Evolutionary conservation across 164 flowering plant species (phyloP).

Genomic region (Vitis rotundifolia): DNA sequence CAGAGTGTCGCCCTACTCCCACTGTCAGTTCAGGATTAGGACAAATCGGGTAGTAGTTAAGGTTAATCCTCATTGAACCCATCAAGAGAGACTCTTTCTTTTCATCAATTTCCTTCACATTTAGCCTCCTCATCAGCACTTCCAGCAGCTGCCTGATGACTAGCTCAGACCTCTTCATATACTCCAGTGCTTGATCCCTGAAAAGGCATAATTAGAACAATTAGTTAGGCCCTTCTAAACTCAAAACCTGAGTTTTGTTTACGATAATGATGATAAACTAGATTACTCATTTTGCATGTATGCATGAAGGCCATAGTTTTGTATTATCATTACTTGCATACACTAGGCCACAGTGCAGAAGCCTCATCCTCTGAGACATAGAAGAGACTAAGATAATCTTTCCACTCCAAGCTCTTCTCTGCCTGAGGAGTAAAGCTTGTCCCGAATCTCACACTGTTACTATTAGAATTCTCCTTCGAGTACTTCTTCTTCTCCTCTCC

Average conservation of each 20-base stretch:
- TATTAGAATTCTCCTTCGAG: conserved; percentile 20
- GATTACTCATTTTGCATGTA: too few species aligned
- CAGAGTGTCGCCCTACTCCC: conserved; percentile 56
- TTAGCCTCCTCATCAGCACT: conserved; percentile 33
- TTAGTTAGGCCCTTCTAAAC: too few species aligned
- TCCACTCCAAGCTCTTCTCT: conserved; percentile 40
- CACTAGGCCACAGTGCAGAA: conserved; percentile 41
- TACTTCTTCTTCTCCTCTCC: conserved; percentile 35
- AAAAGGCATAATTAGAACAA: not conserved
- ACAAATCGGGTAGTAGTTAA: conserved; percentile 54
- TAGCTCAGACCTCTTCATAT: conserved; percentile 35
- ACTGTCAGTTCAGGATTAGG: conserved; percentile 55
- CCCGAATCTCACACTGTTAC: conserved; percentile 28
- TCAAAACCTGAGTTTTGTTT: too few species aligned
- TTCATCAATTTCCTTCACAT: conserved; percentile 31
- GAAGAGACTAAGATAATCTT: conserved; percentile 39
- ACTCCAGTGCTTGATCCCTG: conserved; percentile 44
- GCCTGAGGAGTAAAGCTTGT: conserved; percentile 35
- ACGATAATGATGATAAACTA: too few species aligned
- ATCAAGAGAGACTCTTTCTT: conserved; percentile 25
- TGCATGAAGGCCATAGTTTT: too few species aligned
- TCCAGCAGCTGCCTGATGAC: conserved; percentile 23
- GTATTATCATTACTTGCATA: conserved; percentile 28
- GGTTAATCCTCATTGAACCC: conserved; percentile 37
- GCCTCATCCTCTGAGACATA: conserved; percentile 36